Base-by-base conservation (phyloP, 148 eudicot species). In the Amaranthus hypochondriacus region DNA sequence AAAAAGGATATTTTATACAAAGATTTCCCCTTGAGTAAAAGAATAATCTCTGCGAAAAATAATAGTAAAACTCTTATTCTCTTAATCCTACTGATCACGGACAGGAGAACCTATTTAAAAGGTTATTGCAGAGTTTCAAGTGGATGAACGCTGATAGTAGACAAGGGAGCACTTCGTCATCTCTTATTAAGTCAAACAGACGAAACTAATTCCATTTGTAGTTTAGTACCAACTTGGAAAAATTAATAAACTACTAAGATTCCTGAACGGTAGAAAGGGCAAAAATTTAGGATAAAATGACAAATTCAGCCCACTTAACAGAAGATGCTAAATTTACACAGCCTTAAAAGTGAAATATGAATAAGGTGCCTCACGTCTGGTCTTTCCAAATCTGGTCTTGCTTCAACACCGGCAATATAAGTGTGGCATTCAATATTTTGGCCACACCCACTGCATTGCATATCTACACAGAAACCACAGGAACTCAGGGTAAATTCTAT, bases 331-430 rank as follows among this genome's bases (percentile, higher is more conserved):
- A 48, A 62, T n/a, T 15, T 39, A 52, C 6, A 42, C 7, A 39
- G 44, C 66, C 28, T 9, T 6, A 3, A 42, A 58, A 43, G 50
- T 49, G 8, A 14, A 58, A 69, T 10, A 44, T n/a, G 42, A 51
- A 60, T 6, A 57, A 64, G 69, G 14, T 28, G 54, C 83, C 97
- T 85, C 83, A 95, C 99, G 99, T 95, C 85, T 95, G 99, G 76
- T 95, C 99, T 84, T 95, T 95, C 99, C 99, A 95, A 77, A 95
- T 95, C 79, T 95, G 99, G 68, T 95, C 99, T 80, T 95, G 99
- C 89, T 95, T 95, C 85, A 95, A 77, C 84, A 95, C 97, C 53
- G 99, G 99, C 80, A 95, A 76, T 74, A 95, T 95, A 75, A 95
- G 99, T 58, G 99, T 95, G 62, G 87, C 96, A 84, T 90, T 92